Base-by-base conservation (phyloP, 2,329 filamentous ascomycete species). In the Aspergillus sp. region DNA sequence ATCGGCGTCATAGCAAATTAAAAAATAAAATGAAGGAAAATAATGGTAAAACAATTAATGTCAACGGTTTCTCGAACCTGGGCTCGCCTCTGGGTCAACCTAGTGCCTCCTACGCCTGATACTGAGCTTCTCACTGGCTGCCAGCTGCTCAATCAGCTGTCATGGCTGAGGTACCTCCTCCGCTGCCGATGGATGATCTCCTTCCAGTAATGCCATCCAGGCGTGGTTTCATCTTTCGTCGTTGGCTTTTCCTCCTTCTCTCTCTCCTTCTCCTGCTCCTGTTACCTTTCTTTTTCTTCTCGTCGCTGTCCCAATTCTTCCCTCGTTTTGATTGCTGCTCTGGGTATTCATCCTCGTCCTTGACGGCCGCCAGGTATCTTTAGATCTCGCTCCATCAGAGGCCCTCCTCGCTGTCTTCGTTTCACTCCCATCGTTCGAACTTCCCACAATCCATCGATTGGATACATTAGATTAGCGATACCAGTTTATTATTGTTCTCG, bases 71-170 rank as follows among this genome's bases (percentile, higher is more conserved):
- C 61, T 61, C 57, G 56, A 62, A 64, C 56, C 60, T 62, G 60
- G 56, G 39, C 57, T 63, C 55, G 57, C 57, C 59, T 58, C 62
- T 56, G 56, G 51, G 55, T 56, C 61, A 60, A 46, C 59, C 56
- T 55, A 49, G 55, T 53, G 45, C 46, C 39, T 51, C 57, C 49
- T 55, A 49, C 59, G 52, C 56, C 60, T 58, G 15, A 56, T 58
- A 52, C 55, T 59, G 62, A 62, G 55, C 53, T 59, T 61, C 59
- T 64, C 48, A 64, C 61, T 66, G 64, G 63, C 60, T 43, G 19
- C 46, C 15, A 54, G 59, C 54, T 60, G 49, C 47, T 64, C 52
- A 58, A 65, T 62, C 61, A 65, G 60, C 65, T 67, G 65, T 67
- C 64, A 67, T 51, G 61, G 23, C 27, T 31, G 57, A 37, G 35